Percentiles rank a stretch among this genome's conserved stretches.
phyloP scores from a whole-genome alignment of 2,329 filamentous ascomycete genomes.

The Emergomyces orientalis region DNA sequence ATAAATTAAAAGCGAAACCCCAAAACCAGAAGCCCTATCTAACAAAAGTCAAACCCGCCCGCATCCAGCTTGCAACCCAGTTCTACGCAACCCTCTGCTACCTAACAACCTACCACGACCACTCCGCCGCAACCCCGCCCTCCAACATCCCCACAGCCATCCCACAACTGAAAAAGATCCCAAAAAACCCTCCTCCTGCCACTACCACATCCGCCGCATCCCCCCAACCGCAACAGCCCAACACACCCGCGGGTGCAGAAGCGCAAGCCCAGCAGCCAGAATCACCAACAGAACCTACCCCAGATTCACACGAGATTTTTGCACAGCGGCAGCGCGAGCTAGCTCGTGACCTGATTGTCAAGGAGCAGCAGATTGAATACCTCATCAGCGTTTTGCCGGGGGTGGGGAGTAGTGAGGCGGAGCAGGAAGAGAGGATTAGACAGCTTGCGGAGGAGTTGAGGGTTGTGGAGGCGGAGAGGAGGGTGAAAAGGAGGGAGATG shows the following conservation, averaged over 20 bases:
- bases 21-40: not conserved
- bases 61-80: conserved; percentile 39
- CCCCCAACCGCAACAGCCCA: conserved; percentile 4
- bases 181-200: conserved; percentile 30
- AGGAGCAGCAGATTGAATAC: conserved; percentile 44
- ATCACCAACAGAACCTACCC: conserved; percentile 22
- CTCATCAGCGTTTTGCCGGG: conserved; percentile 40
- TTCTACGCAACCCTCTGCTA: conserved; percentile 44
- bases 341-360: conserved; percentile 41
- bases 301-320: conserved; percentile 36
- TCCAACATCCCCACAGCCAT: conserved; percentile 25
- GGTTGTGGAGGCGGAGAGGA: conserved; percentile 36
- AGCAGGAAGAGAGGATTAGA: conserved; percentile 37
- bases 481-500: conserved; percentile 35
- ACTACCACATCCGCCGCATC: conserved; percentile 13
- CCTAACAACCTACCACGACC: conserved; percentile 39
- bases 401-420: conserved; percentile 35
- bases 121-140: conserved; percentile 30
- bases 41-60: not conserved
- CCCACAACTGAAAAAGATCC: conserved; percentile 33
- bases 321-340: conserved; percentile 38
- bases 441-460: conserved; percentile 37
- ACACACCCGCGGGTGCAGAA: conserved; percentile 5
- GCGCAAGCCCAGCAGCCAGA: conserved; percentile 15
- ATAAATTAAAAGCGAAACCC: not conserved